phyloP scores from a whole-genome alignment of 768 basidiomycete species.

The Strobilomyces echinocephalus region DNA sequence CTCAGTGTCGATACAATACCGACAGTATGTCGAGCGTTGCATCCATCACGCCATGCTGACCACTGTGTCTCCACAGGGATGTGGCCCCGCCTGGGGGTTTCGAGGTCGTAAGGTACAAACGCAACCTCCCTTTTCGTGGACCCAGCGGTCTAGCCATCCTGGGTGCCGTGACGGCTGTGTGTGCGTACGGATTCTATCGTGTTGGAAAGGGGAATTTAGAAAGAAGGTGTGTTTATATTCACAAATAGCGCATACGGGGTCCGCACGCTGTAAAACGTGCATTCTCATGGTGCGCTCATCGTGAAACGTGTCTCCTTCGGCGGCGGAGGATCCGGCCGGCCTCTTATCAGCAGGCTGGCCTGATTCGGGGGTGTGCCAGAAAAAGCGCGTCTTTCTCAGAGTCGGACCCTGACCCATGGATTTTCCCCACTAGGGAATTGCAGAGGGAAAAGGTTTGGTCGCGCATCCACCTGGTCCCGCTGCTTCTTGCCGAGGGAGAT shows the following conservation, averaged over 20 bases:
- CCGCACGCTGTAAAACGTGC: slow-evolving; percentile 71
- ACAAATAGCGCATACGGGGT: slow-evolving; percentile 31
- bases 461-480: slow-evolving; percentile 87
- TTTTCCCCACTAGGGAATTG: slow-evolving; percentile 68
- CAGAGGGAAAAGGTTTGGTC: slow-evolving; percentile 93
- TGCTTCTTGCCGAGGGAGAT: slow-evolving; percentile 91
- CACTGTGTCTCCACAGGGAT: slow-evolving; percentile 53
- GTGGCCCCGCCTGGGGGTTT: slow-evolving; percentile 95
- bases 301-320: slow-evolving; percentile 58
- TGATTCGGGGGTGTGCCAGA: slow-evolving; percentile 39
- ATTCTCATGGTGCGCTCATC: slow-evolving; percentile 49
- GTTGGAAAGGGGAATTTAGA: slow-evolving; percentile 89
- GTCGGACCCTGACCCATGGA: slow-evolving; percentile 34
- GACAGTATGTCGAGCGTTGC: slow-evolving; percentile 23
- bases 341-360: slow-evolving; percentile 40
- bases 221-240: slow-evolving; percentile 65
- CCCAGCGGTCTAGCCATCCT: slow-evolving; percentile 83
- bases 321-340: slow-evolving; percentile 50
- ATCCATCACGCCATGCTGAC: slow-evolving; percentile 7
- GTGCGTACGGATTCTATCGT: slow-evolving; percentile 88
- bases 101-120: slow-evolving; percentile 89
- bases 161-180: slow-evolving; percentile 79
- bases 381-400: slow-evolving; percentile 37
- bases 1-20: slow-evolving; percentile 26
- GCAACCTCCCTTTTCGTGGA: slow-evolving; percentile 87